Percentiles rank a stretch among this genome's conserved stretches.
Evolutionary conservation across 1,284 basidiomycete species (phyloP).

Genomic region (Boletus mariae): DNA sequence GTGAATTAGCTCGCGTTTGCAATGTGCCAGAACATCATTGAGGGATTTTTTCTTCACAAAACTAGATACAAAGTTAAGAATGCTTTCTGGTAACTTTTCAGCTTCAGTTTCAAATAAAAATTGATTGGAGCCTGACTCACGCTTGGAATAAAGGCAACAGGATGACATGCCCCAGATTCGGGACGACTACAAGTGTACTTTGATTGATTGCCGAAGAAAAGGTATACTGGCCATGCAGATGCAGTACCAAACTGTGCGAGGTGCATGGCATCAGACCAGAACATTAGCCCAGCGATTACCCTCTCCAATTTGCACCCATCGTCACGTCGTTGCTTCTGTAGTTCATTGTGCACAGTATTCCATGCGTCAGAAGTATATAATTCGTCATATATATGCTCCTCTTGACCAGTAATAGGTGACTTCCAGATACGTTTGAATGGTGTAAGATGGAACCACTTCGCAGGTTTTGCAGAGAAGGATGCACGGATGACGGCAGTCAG

Average conservation of each 20-base stretch:
- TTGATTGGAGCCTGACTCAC: too few species aligned
- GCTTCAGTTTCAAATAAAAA: too few species aligned
- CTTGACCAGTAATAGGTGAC: background rate
- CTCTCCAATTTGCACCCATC: constrained; percentile 19
- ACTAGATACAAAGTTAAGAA: too few species aligned
- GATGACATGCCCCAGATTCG: too few species aligned
- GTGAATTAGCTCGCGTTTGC: too few species aligned
- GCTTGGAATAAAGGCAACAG: too few species aligned
- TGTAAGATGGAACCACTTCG: constrained; percentile 8
- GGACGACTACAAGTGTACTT: too few species aligned
- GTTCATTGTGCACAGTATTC: constrained; percentile 16
- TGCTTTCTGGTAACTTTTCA: too few species aligned
- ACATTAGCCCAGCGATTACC: constrained; percentile 30
- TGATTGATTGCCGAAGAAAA: too few species aligned
- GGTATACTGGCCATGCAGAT: background rate
- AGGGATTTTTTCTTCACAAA: too few species aligned
- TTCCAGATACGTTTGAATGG: constrained; percentile 14
- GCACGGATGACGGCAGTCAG: background rate
- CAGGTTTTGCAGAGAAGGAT: background rate
- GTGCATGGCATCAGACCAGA: constrained; percentile 39
- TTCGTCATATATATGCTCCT: constrained; percentile 10
- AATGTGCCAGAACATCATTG: too few species aligned
- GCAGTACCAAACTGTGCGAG: constrained; percentile 35
- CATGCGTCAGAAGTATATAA: constrained; percentile 15
- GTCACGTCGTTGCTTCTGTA: constrained; percentile 15